These are phyloP conservation scores for Dipodascus geniculatus DNA, from an alignment of 805 yeast species.

Conservation along the genomic window DNA sequence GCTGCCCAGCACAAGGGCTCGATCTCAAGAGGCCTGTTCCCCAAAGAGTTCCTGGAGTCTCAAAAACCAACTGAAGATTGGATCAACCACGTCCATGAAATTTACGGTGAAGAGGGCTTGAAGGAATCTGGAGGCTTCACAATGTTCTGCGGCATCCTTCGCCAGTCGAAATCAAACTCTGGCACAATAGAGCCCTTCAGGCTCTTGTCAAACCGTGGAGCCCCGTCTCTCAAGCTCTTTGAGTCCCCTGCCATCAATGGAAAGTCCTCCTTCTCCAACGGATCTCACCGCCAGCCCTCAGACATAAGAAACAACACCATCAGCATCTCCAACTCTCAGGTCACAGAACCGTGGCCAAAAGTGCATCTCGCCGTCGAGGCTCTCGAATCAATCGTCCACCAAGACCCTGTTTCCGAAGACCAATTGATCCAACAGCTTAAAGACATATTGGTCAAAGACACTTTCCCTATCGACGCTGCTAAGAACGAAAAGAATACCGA, in stretches of 20 bases:
- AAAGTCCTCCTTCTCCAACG: neutral
- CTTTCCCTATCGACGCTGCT: constrained; percentile 15
- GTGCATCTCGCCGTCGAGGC: constrained; percentile 41
- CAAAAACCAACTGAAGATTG: constrained; percentile 32
- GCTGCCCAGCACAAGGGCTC: constrained; percentile 26
- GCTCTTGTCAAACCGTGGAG: constrained; percentile 33
- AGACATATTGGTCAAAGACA: constrained; percentile 39
- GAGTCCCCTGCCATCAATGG: neutral
- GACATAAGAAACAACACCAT: constrained; percentile 27
- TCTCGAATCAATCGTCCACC: constrained; percentile 20
- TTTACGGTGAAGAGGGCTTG: constrained; percentile 20
- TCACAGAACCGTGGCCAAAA: constrained; percentile 65
- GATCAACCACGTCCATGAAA: constrained; percentile 26
- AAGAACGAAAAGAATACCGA: constrained; percentile 20
- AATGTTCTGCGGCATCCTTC: constrained; percentile 43
- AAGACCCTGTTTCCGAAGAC: constrained; percentile 13
- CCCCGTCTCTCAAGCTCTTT: constrained; percentile 11
- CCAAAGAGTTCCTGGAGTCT: constrained; percentile 34
- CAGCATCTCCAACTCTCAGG: constrained; percentile 61
- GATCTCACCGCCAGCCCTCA: neutral
- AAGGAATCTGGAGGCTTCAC: constrained; percentile 50
- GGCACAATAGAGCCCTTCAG: constrained; percentile 25
- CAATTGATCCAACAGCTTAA: constrained; percentile 41
- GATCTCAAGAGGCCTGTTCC: constrained; percentile 43
- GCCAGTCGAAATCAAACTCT: neutral